Conservation (phyloP, 2,329 filamentous ascomycete genomes). For the Monilinia laxa region DNA sequence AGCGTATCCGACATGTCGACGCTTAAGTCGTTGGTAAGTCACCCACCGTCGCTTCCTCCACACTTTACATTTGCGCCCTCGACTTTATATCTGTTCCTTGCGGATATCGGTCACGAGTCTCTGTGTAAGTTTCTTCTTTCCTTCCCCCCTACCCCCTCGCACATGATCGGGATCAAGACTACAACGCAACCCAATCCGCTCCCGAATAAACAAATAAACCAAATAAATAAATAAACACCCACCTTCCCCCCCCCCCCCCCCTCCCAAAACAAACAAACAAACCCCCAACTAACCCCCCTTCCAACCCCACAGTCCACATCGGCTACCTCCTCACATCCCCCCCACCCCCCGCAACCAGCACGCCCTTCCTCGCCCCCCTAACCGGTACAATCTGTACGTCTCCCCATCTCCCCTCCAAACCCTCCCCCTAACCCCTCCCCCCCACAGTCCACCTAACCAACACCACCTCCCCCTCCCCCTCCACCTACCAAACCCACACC, state of each 20-base stretch:
- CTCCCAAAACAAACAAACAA: too few species aligned
- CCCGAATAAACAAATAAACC: too few species aligned
- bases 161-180: too few species aligned
- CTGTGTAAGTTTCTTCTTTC: background rate
- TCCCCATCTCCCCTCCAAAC: too few species aligned
- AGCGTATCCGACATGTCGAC: background rate
- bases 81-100: conserved; percentile 3
- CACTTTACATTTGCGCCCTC: background rate
- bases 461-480: background rate
- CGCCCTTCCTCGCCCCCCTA: conserved; percentile 10
- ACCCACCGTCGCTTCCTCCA: background rate
- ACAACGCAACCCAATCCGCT: too few species aligned
- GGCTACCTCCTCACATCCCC: conserved; percentile 3
- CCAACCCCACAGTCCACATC: background rate
- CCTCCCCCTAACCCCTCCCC: background rate
- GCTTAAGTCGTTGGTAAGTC: background rate
- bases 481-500: conserved; percentile 4
- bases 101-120: conserved; percentile 4
- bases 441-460: conserved; percentile 7
- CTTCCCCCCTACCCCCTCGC: too few species aligned
- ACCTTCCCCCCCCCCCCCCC: too few species aligned
- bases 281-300: too few species aligned
- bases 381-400: conserved; percentile 7
- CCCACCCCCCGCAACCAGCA: background rate
- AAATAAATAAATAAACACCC: too few species aligned